These are phyloP conservation scores for Daldinia eschscholtzii DNA, from an alignment of 2,329 filamentous ascomycete species.

Conservation along the genomic window DNA sequence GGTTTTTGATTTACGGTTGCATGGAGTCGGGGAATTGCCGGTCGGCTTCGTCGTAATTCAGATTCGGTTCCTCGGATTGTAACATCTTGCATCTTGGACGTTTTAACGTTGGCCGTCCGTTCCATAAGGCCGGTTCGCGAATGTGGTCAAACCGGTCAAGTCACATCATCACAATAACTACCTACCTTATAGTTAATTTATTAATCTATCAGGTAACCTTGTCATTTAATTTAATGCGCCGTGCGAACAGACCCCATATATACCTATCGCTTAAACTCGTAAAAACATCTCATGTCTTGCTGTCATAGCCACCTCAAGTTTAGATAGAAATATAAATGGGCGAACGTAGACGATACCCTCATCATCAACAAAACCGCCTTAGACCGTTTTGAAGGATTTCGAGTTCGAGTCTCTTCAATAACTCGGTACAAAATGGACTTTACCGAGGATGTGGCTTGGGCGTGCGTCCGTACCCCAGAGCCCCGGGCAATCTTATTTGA, in stretches of 20 bases:
- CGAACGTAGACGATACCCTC: neutral
- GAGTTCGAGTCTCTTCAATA: slow-evolving; percentile 1
- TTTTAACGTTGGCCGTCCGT: slow-evolving; percentile 6
- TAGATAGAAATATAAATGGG: neutral
- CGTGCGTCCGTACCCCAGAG: slow-evolving; percentile 12
- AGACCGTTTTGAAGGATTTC: neutral
- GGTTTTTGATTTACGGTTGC: slow-evolving; percentile 23
- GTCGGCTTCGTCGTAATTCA: slow-evolving; percentile 15
- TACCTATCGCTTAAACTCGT: neutral
- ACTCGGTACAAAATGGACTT: slow-evolving; percentile 15
- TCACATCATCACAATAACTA: neutral
- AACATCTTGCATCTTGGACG: neutral
- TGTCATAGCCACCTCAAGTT: neutral
- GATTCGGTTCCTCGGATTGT: slow-evolving; percentile 16
- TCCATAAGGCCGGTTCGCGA: slow-evolving; percentile 15
- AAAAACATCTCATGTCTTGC: neutral
- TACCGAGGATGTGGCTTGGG: slow-evolving; percentile 36
- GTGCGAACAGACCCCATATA: neutral
- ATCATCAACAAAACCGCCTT: neutral
- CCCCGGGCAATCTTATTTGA: slow-evolving; percentile 10
- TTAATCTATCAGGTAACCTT: neutral
- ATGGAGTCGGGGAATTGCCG: slow-evolving; percentile 20
- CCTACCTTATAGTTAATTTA: neutral
- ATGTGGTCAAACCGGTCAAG: neutral
- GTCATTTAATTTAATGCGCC: slow-evolving; percentile 2